Evolutionary conservation across 1,284 basidiomycete species (phyloP), one percentile per base, ranked within the genome.

Genomic region (Mixia osmundae): DNA sequence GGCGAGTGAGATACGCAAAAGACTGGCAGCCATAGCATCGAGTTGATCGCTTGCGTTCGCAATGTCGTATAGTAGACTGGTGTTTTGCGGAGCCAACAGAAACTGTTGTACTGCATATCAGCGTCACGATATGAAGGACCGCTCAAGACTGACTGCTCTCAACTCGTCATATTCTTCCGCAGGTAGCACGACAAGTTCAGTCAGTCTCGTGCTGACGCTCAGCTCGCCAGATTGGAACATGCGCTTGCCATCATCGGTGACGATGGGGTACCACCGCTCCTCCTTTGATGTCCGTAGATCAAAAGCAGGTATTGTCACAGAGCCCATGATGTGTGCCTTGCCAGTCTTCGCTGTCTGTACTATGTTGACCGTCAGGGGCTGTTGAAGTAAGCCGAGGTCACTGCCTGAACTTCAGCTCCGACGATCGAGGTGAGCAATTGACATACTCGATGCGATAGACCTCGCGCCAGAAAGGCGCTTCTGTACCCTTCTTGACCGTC

Each of bases 241-340:
- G 49, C 38, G 37, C 5, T 35, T 30, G 9, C 25, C 32, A 33
- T 58, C 63, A 25, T 59, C 54, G 30, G 66, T 61, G 37, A 74
- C 55, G 12, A 78, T 66, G n/a, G 76, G 72, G 55, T 71, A 79
- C 75, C 75, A 80, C 7, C 75, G 76, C 48, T 82, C 77, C 6
- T 58, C 53, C 45, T 77, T 72, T 12, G 71, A 68, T 24, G 76
- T 62, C 14, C 71, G 65, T 47, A 80, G 75, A 48, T 74, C 73
- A 5, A 58, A 57, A 21, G 80, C 58, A 2, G 68, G 60, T 35
- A 83, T 66, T 19, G 61, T 61, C n/a, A 72, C 63, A 21, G 60
- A 63, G 10, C 77, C 78, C 36, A 7, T 34, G 32, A 15, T 35
- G 26, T 3, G 40, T 38, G 20, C 33, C 33, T 25, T 33, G 18